A percentile compares a stretch with the other conserved stretches of the same genome.
Conservation (phyloP, 2,329 filamentous ascomycete species). For the Zymoseptoria ardabiliae region DNA sequence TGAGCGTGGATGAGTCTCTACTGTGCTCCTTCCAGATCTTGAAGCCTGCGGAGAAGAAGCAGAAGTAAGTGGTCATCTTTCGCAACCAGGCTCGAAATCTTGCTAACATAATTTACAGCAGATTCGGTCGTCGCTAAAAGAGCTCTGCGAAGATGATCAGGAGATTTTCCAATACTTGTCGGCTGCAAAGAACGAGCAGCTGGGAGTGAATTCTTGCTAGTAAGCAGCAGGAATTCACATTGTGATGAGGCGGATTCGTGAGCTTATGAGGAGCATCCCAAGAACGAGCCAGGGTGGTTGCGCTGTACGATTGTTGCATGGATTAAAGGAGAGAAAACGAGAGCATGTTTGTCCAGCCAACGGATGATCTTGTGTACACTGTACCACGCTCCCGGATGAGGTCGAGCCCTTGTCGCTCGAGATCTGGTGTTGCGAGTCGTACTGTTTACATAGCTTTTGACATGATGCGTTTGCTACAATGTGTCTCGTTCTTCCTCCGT, state of each 20-base stretch:
- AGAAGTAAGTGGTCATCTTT: conserved; percentile 74
- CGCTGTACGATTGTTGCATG: conserved; percentile 5
- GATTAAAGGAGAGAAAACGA: conserved; percentile 7
- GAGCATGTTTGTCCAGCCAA: neutral
- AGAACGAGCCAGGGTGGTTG: neutral
- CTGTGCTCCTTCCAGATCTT: conserved; percentile 99
- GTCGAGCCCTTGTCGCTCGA: neutral
- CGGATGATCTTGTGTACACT: neutral
- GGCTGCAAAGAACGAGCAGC: neutral
- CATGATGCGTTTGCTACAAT: neutral
- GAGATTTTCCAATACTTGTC: neutral
- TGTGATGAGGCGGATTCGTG: neutral
- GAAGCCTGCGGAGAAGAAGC: conserved; percentile 99
- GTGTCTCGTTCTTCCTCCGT: neutral
- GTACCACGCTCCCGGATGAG: conserved; percentile 1
- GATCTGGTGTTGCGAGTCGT: neutral
- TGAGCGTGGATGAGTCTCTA: conserved; percentile 98
- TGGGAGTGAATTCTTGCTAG: neutral
- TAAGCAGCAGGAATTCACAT: neutral
- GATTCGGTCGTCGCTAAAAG: conserved; percentile 85
- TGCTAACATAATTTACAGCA: conserved; percentile 49
- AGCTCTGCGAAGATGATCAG: neutral
- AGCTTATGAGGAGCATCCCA: neutral
- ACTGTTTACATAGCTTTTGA: neutral
- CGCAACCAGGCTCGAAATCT: conserved; percentile 22